These are phyloP conservation scores for Phytophthora hibernalis DNA, from an alignment of 352 stramenopile species.

Conservation along the genomic window DNA sequence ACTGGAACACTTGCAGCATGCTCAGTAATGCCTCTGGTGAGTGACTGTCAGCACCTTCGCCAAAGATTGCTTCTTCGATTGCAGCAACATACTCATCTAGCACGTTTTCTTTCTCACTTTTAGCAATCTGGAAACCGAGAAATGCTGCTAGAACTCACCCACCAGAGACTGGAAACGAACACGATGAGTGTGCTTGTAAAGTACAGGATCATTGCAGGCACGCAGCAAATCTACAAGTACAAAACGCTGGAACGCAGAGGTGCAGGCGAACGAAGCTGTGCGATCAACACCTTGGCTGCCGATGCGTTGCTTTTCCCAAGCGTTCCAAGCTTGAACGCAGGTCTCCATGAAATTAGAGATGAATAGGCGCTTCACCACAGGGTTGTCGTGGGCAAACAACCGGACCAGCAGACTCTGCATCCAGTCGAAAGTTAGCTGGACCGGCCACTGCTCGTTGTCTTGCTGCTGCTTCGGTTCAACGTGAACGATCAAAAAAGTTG, in stretches of 20 bases:
- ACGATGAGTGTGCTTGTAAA: conserved; percentile 72
- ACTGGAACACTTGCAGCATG: conserved; percentile 68
- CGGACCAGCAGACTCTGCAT: conserved; percentile 74
- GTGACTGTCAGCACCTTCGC: conserved; percentile 50
- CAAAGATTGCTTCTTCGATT: conserved; percentile 64
- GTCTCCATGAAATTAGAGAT: conserved; percentile 73
- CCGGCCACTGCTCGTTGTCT: conserved; percentile 42
- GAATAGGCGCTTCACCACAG: conserved; percentile 76
- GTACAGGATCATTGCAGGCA: conserved; percentile 70
- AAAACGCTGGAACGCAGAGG: conserved; percentile 59
- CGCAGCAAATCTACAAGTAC: conserved; percentile 60
- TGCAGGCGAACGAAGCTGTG: conserved; percentile 46
- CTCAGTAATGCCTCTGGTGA: conserved; percentile 78
- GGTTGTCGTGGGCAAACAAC: conserved; percentile 81
- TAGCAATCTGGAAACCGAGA: conserved; percentile 40
- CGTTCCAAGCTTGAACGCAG: conserved; percentile 36
- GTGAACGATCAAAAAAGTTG: conserved; percentile 43
- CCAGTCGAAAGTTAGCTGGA: conserved; percentile 80
- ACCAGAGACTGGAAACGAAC: conserved; percentile 45
- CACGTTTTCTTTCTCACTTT: conserved; percentile 20
- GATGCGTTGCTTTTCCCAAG: not conserved
- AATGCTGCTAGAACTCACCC: conserved; percentile 49
- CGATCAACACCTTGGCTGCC: conserved; percentile 21
- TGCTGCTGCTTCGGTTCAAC: conserved; percentile 1
- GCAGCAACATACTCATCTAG: conserved; percentile 43